Percentiles rank a stretch among this genome's conserved stretches.
Evolutionary conservation across 2,329 filamentous ascomycete species (phyloP).

Genomic region (Cercospora janseana): DNA sequence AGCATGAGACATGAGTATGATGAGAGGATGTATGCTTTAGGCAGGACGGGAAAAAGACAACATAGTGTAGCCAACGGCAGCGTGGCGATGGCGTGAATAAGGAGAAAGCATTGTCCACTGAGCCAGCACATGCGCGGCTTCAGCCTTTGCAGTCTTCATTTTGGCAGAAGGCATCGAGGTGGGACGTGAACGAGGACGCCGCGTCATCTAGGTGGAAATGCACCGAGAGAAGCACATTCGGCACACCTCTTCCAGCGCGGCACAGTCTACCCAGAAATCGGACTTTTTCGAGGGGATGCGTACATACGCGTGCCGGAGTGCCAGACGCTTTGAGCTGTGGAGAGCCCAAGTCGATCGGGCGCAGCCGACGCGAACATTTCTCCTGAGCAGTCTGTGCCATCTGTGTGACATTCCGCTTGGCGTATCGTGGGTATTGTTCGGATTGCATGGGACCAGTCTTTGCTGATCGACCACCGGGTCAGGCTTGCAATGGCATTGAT

Average conservation of each 20-base stretch:
- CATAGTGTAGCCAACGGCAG: neutral
- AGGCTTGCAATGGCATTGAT: neutral
- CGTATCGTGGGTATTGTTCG: too few relatives aligned
- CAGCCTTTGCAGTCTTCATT: neutral
- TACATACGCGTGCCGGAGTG: too few relatives aligned
- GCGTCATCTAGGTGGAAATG: conserved; percentile 5
- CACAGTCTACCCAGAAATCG: neutral
- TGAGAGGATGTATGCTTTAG: neutral
- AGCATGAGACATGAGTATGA: neutral
- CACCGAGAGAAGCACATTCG: neutral
- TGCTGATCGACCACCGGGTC: neutral
- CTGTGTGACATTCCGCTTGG: too few relatives aligned
- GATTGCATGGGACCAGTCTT: neutral
- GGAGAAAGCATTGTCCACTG: conserved; percentile 1
- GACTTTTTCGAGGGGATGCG: neutral
- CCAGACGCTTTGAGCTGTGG: too few relatives aligned
- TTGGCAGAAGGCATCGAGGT: neutral
- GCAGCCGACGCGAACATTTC: too few relatives aligned
- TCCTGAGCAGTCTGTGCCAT: too few relatives aligned
- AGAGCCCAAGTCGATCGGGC: too few relatives aligned
- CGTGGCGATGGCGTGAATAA: neutral
- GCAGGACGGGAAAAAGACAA: neutral
- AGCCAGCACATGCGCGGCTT: neutral
- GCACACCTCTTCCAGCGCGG: conserved; percentile 1
- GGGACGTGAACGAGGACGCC: neutral